Base-by-base conservation (phyloP, 768 basidiomycete genomes). In the Neoboletus brunneissimus region DNA sequence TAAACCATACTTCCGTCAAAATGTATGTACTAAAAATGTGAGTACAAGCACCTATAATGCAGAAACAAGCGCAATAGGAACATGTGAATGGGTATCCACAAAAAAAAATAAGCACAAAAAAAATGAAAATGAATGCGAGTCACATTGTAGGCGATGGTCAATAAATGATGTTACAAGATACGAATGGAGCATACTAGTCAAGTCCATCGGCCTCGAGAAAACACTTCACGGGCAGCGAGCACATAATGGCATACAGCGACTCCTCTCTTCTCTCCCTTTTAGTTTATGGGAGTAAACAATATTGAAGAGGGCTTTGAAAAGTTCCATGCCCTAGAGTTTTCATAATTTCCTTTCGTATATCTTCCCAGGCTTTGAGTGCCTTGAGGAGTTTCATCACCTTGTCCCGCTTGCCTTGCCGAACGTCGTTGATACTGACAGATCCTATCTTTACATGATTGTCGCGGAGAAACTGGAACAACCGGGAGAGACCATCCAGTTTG, bases 381-480 rank as follows among this genome's bases (percentile, higher is more conserved):
- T 40, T 40, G 38, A 40, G n/a, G 7, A 40, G 38, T 69, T 93
- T 87, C 5, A 87, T 63, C 57, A 96, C 83, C 76, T 92, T 94
- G 43, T 89, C 87, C 43, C 84, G 77, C 67, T 88, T 89, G 32
- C 89, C 91, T 57, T 83, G 82, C 48, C 91, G 79, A 32, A 98
- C 79, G 71, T 98, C 96, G 67, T 96, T 95, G 73, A 98, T 94
- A 64, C 89, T 94, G 31, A 98, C 87, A 59, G 86, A 85, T 11
- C 90, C 94, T 77, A 96, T 89, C 73, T 88, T 88, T 55, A 95
- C 86, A 50, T 94, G 93, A 57, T 93, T 91, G 63, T 95, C 93
- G 46, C 97, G 80, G 54, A 97, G 73, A 72, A 92, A 94, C 72
- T 96, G 94, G 73, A 96, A 96, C 54, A 95, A 75, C 56, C 82